Evolutionary conservation across 805 yeast species (phyloP).

Genomic region (Cyberlindnera euphorbiae): DNA sequence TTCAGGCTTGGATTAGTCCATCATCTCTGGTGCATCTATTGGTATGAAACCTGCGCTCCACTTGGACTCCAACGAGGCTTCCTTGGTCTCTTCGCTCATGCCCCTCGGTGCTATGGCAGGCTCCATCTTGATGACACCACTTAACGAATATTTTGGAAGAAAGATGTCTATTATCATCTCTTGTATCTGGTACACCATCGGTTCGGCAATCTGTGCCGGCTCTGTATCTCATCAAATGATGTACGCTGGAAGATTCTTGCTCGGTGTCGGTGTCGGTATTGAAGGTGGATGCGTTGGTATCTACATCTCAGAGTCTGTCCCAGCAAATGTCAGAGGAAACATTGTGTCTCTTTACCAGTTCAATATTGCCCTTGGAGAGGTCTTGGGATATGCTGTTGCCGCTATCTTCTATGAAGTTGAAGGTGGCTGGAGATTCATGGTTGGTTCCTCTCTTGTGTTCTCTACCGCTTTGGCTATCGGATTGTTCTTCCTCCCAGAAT

Average conservation of each 20-base stretch:
- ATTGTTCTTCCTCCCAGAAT: slow-evolving; percentile 52
- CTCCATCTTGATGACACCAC: slow-evolving; percentile 53
- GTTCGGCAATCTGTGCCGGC: slow-evolving; percentile 57
- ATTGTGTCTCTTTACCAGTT: slow-evolving; percentile 60
- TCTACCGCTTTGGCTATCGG: slow-evolving; percentile 48
- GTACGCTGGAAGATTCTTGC: slow-evolving; percentile 54
- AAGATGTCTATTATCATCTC: slow-evolving; percentile 49
- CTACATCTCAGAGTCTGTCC: slow-evolving; percentile 57
- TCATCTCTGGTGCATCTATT: slow-evolving; percentile 58
- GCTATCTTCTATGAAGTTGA: slow-evolving; percentile 53
- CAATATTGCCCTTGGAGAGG: slow-evolving; percentile 63
- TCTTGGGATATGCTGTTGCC: slow-evolving; percentile 57
- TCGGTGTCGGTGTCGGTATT: slow-evolving; percentile 63
- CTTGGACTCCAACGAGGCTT: slow-evolving; percentile 39
- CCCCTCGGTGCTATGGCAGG: slow-evolving; percentile 70
- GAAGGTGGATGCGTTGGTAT: slow-evolving; percentile 64
- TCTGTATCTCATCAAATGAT: slow-evolving; percentile 41
- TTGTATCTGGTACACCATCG: slow-evolving; percentile 55
- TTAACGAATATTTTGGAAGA: slow-evolving; percentile 53
- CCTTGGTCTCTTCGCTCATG: slow-evolving; percentile 55
- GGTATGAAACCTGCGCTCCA: slow-evolving; percentile 41
- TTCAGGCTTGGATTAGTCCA: slow-evolving; percentile 64
- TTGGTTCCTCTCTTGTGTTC: slow-evolving; percentile 58
- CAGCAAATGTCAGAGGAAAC: slow-evolving; percentile 53
- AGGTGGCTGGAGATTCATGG: slow-evolving; percentile 63